A percentile compares a stretch with the other conserved stretches of the same genome.
phyloP scores from a whole-genome alignment of 306 rosid species.

The Biancaea sappan region DNA sequence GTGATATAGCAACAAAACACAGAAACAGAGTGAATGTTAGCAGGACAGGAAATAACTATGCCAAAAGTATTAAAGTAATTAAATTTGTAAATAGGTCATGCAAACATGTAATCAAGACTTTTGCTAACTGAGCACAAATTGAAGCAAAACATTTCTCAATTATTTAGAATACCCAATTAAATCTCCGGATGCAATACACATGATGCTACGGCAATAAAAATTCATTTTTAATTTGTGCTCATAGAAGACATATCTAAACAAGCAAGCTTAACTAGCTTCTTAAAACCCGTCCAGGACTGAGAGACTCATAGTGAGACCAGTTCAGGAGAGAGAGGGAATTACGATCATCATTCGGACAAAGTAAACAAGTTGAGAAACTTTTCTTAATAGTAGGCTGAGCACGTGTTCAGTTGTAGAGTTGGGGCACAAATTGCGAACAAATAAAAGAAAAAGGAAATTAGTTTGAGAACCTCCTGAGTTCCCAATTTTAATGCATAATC shows the following conservation, averaged over 20 bases:
- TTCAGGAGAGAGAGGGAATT: neutral
- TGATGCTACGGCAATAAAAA: conserved; percentile 2
- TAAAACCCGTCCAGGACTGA: neutral
- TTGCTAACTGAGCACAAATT: conserved; percentile 21
- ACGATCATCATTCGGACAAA: conserved; percentile 3
- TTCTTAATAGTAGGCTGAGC: neutral
- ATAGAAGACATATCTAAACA: conserved; percentile 7
- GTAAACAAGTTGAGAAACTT: neutral
- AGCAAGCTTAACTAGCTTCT: neutral
- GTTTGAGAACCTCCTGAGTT: conserved; percentile 13
- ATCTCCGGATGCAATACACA: neutral
- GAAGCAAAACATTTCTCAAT: neutral
- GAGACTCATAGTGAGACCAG: conserved; percentile 3
- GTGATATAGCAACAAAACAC: neutral
- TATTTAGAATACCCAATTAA: conserved; percentile 19
- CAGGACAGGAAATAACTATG: neutral
- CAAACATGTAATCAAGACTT: neutral
- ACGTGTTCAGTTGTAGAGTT: neutral
- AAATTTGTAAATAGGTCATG: neutral
- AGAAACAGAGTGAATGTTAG: neutral
- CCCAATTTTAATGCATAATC: conserved; percentile 27
- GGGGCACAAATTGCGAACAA: neutral
- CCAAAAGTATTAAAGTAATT: neutral
- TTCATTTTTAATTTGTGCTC: neutral
- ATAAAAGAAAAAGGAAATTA: neutral